Percentiles rank a stretch among this genome's conserved stretches.
These are phyloP conservation scores for Ziziphus jujuba DNA, from an alignment of 306 rosid species.

Conservation along the genomic window DNA sequence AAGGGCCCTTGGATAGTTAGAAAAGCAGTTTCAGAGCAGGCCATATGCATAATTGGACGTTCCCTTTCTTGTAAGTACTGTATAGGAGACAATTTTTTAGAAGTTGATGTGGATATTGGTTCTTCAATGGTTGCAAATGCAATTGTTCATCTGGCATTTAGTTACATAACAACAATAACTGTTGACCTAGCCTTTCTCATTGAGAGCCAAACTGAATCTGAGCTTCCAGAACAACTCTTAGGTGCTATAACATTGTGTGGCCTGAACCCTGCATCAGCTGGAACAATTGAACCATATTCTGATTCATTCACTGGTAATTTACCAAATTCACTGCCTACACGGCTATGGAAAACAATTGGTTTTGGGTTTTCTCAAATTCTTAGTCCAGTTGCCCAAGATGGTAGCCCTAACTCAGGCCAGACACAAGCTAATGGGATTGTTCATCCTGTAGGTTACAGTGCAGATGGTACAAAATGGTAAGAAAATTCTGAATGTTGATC, in stretches of 20 bases:
- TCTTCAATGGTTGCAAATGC: slow-evolving; percentile 90
- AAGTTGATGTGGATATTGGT: slow-evolving; percentile 90
- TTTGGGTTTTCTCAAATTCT: slow-evolving; percentile 63
- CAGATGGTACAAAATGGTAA: too few relatives aligned
- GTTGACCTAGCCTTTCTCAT: slow-evolving; percentile 86
- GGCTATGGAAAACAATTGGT: slow-evolving; percentile 79
- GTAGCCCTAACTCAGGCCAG: slow-evolving; percentile 39
- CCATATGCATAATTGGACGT: slow-evolving; percentile 81
- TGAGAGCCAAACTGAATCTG: slow-evolving; percentile 69
- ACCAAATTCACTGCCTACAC: slow-evolving; percentile 53
- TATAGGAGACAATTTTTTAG: slow-evolving; percentile 57
- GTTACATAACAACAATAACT: slow-evolving; percentile 66
- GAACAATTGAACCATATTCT: slow-evolving; percentile 46
- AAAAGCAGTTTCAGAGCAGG: slow-evolving; percentile 92
- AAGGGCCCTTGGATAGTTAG: slow-evolving; percentile 91
- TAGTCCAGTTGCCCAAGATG: slow-evolving; percentile 62
- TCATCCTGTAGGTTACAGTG: slow-evolving; percentile 1
- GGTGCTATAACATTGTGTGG: slow-evolving; percentile 76
- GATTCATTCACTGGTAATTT: slow-evolving; percentile 14
- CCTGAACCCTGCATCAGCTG: slow-evolving; percentile 71
- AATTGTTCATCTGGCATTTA: slow-evolving; percentile 79
- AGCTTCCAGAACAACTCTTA: slow-evolving; percentile 76
- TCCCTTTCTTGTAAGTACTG: slow-evolving; percentile 62
- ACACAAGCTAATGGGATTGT: slow-evolving; percentile 30
- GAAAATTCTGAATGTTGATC: too few relatives aligned